Base-by-base conservation (phyloP, 1,139 yeast genomes). In the Diutina neorugosa region DNA sequence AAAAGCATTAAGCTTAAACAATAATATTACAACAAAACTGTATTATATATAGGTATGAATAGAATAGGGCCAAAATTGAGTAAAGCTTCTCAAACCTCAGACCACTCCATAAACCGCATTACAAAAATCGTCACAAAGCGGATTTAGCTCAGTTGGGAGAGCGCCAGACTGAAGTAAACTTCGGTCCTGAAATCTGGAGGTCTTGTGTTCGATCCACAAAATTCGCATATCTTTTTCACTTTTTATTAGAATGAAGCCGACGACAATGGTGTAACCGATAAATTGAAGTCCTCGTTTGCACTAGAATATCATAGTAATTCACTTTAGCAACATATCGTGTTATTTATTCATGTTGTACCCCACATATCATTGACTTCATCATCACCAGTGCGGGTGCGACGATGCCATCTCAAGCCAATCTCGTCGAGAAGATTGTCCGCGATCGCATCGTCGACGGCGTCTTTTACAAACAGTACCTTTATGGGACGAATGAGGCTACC, bases 381-480 rank as follows among this genome's bases (percentile, higher is more conserved):
- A 31, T 11, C 14, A 11, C 37, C 37, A 31, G 37, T 14, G 37
- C 37, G 37, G 37, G 25, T 23, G 25, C 25, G 25, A 23, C 25
- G 37, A 31, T 31, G 37, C 37, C 37, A 31, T 31, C 37, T 11
- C 43, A 82, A 44, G 78, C 82, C 0, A 64, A 73, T 54, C 65
- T 83, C 46, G 69, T 86, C 5, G 93, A 85, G 61, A 82, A 85
- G 55, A 85, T 86, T 56, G 69, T 82, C 31, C 69, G 90, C 53
- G 89, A 85, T 59, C 69, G 87, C 43, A 81, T 86, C 9, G 77
- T 78, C 53, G 91, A 84, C 59, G 79, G 86, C 1, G 61, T 82
- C 6, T 86, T 84, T 64, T 86, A 86, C 78, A 83, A 84, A 57
- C 81, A 79, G 58, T 69, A 77, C 56, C 78, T 87, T 54, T 80